Base-by-base conservation (phyloP, 441 rosid genomes). In the Populus trichocarpa region DNA sequence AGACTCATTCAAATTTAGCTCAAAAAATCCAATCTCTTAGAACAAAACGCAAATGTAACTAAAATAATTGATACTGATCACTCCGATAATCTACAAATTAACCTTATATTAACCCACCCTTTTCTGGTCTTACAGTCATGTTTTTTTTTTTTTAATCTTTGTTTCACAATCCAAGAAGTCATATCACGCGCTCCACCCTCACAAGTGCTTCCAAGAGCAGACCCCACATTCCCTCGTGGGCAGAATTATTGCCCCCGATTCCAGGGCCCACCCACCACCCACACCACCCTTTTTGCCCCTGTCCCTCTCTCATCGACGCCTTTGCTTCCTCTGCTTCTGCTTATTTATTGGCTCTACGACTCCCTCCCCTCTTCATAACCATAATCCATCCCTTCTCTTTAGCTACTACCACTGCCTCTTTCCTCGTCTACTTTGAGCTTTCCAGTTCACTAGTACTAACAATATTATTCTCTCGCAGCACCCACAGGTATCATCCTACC, bases 161-260 rank as follows among this genome's bases (percentile, higher is more conserved):
- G 23, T 68, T 68, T 75, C 78, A 14, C 82, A 76, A 79, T 82
- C 82, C 22, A 33, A 68, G 53, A 20, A 22, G 61, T 68, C 68
- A 9, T 11, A 73, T 73, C 68, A 82, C 75, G 69, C 81, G 72
- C 82, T 13, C 73, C 76, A 50, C 64, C 46, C 77, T 35, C 50
- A 5, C 80, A 77, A 65, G 65, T 59, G 61, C 86, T 42, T 64
- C 81, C 81, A 78, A 77, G 12, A 50, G 28, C 76, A 50, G 85
- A 69, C 36, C 84, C 87, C 86, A 10, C 77, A 36, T 22, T 53
- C 71, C 87, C 88, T 80, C 87, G 89, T 82, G 88, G 88, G 84
- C 86, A 82, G 86, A 88, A 88, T 88, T 83, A 85, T 88, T 86
- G 87, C 83, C 77, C 79, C 71, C 82, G 80, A 76, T 77, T 81